Evolutionary conservation across 371 early-diverging fungal genomes (phyloP), one percentile per base, ranked within the genome.

Genomic region (Mucor plumbeus): DNA sequence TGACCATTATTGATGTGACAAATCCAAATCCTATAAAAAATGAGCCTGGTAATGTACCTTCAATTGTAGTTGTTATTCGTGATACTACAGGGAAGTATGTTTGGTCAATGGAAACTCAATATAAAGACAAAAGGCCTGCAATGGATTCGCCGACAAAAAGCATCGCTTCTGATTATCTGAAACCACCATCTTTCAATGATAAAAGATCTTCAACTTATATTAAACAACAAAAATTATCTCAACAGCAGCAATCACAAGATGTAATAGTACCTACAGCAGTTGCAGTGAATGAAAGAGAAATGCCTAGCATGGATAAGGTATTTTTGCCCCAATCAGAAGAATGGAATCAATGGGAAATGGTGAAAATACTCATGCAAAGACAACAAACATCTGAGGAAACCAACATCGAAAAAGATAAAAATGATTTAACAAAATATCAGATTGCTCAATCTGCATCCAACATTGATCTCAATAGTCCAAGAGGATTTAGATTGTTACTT

Each of bases 11-110:
- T 48, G 84, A 84, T 58, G 36, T 70, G 5, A 69, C 67, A 10
- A 54, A 63, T 26, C 47, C 59, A 21, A 19, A 48, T 6, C 36
- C 41, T 26, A 59, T 8, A 26, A 14, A 14, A 7, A 60, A 40
- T 44, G 79, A 71, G 1, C 53, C 39, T 0, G 65, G 65, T 9
- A 55, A 70, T n/a, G 68, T 75, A 0, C 85, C 87, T 2, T 77
- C 84, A 31, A 68, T 85, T 13, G 72, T 85, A 0, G 68, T 87
- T 7, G 78, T 91, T 0, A 71, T 90, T 61, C 85, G 92, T 41
- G 92, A 94, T 63, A 79, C 88, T 1, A 89, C 83, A 9, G 94
- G 94, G 15, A 87, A 85, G 69, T 90, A 90, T 70, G 80, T 87
- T 0, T 94, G 92, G 92, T 83, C 83, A 19, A 75, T 86, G 33